These are phyloP conservation scores for Ochromonas danica DNA, from an alignment of 108 stramenopile species.

Conservation along the genomic window DNA sequence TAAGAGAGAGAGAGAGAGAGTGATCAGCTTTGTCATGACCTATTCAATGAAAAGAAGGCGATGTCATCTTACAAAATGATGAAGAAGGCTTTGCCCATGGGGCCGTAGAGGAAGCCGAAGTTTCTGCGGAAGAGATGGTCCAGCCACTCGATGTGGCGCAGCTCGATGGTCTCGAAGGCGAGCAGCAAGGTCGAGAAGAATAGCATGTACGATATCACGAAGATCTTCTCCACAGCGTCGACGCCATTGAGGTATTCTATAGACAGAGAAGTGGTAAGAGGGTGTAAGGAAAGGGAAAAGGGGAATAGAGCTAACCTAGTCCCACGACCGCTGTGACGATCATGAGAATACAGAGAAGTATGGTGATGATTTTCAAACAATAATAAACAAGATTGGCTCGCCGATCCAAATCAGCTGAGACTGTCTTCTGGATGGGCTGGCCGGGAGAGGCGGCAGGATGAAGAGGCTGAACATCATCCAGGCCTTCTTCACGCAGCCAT, in stretches of 20 bases:
- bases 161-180: background rate
- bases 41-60: background rate
- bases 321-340: constrained; percentile 8
- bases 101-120: constrained; percentile 26
- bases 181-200: constrained; percentile 20
- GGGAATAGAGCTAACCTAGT: background rate
- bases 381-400: background rate
- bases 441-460: background rate
- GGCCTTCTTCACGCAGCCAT: background rate
- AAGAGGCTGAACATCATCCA: background rate
- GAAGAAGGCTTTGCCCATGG: constrained; percentile 29
- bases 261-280: background rate
- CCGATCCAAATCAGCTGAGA: background rate
- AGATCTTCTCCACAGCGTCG: background rate
- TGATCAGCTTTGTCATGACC: no score
- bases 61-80: constrained; percentile 32
- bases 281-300: background rate
- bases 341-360: constrained; percentile 27
- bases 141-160: background rate
- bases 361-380: constrained; percentile 11
- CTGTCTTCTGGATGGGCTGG: background rate
- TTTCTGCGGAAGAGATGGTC: constrained; percentile 35
- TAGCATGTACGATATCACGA: constrained; percentile 25
- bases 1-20: background rate
- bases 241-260: constrained; percentile 3